These are phyloP conservation scores for Nakazawaea wyomingensis DNA, from an alignment of 805 yeast species.

Conservation along the genomic window DNA sequence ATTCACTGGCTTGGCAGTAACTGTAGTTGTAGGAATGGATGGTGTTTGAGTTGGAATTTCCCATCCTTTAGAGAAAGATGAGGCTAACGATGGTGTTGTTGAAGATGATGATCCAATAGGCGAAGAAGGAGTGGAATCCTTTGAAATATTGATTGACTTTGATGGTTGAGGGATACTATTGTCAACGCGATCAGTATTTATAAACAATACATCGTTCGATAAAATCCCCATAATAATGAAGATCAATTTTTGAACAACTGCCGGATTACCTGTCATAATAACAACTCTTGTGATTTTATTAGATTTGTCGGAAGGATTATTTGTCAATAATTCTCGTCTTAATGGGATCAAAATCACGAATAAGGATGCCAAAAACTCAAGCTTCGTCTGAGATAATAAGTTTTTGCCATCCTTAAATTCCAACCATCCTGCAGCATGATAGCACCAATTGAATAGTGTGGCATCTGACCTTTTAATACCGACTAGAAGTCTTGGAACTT, in stretches of 20 bases:
- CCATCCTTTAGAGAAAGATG: slow-evolving; percentile 33
- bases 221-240: slow-evolving; percentile 48
- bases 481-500: slow-evolving; percentile 42
- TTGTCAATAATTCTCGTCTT: slow-evolving; percentile 27
- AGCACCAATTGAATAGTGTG: slow-evolving; percentile 44
- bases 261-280: slow-evolving; percentile 51
- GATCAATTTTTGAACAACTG: slow-evolving; percentile 48
- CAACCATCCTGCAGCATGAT: slow-evolving; percentile 48
- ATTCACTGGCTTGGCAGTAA: slow-evolving; percentile 7
- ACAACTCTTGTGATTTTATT: slow-evolving; percentile 37
- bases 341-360: slow-evolving; percentile 40
- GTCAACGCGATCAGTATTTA: neutral
- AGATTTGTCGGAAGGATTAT: slow-evolving; percentile 26
- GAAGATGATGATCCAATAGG: slow-evolving; percentile 6
- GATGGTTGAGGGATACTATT: slow-evolving; percentile 1
- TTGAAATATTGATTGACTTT: slow-evolving; percentile 20
- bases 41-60: slow-evolving; percentile 29
- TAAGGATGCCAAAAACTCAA: slow-evolving; percentile 41
- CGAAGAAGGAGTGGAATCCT: slow-evolving; percentile 9
- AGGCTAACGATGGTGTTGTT: slow-evolving; percentile 14
- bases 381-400: neutral
- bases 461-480: slow-evolving; percentile 34
- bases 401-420: slow-evolving; percentile 45
- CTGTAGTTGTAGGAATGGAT: slow-evolving; percentile 17
- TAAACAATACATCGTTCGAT: slow-evolving; percentile 26